Evolutionary conservation across 139 green algal genomes (phyloP), one percentile per base, ranked within the genome.

Genomic region (Spirogloea muscicola): DNA sequence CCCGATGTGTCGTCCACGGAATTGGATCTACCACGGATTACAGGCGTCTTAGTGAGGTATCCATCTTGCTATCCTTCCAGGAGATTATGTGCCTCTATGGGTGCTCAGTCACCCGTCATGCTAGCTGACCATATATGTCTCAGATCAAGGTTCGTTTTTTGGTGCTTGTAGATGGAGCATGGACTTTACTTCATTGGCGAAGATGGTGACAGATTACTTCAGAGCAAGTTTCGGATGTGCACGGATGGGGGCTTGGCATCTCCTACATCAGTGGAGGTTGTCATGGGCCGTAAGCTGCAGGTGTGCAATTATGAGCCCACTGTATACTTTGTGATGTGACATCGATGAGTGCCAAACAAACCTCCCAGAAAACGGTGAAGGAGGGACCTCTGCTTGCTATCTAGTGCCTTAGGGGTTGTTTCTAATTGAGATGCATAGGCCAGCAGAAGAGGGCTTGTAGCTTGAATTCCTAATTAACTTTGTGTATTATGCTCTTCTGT

Each of bases 21-120:
- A 96, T 98, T 88, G 86, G 81, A 6, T 90, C 80, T 25, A 27
- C 58, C 13, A 89, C 85, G 0, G 93, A 98, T 77, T 97, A 98
- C 84, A 89, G 93, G 21, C 31, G 58, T 3, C 57, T 76, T 18
- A 76, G 57, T 42, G 68, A 27, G 3, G 63, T 72, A 40, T 18
- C 43, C 13, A 10, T 51, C 43, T 51, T 51, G 10, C 43, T 51
- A 10, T 13, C 43, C 13, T 13, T 51, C 43, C 43, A 51, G 43
- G 10, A 51, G 13, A 51, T 13, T 51, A 13, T 25, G 43, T 51
- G 43, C 43, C 43, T 51, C n/a, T n/a, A n/a, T n/a, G n/a, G n/a
- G n/a, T n/a, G n/a, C n/a, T n/a, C n/a, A n/a, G n/a, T n/a, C n/a
- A n/a, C n/a, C n/a, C n/a, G n/a, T n/a, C n/a, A n/a, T n/a, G n/a